Base-by-base conservation (phyloP, 2,329 filamentous ascomycete genomes). In the Penicillium sp. region DNA sequence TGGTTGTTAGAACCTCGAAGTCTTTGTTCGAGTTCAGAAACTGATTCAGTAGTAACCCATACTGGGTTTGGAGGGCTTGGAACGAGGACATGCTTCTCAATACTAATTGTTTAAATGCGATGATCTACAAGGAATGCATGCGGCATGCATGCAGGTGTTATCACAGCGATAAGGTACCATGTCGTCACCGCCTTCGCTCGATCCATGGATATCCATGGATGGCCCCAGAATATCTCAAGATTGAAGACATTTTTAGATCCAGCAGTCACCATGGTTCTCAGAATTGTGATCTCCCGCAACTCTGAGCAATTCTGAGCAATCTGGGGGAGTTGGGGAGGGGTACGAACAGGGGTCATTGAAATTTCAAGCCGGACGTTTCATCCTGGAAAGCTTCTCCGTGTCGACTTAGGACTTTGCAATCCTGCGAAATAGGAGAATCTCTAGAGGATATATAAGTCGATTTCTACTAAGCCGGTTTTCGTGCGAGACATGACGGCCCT, bases 1-100 rank as follows among this genome's bases (percentile, higher is more conserved):
- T 54, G 21, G 52, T 65, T 19, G 57, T 58, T 36, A 60, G 59
- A 21, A 65, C 55, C 36, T 76, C 72, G 19, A 78, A 73, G 21
- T 66, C 63, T 39, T 66, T 70, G 15, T 66, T 56, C 6, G 78
- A 80, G 5, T 70, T 63, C 42, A 75, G 70, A 61, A 82, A 82
- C 17, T 67, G 64, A 61, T 78, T 77, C 38, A 82, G 64, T 1
- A 77, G 70, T 4, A 71, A 66, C 39, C 68, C 67, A 42, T 82
- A 77, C 27, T 72, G 68, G 4, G 70, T 60, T 36, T 76, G 72
- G 15, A 79, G 69, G 5, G 67, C 41, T 51, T 66, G 66, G 41
- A 69, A 64, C 2, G 70, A 66, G 23, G 62, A 55, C 62, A 69
- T 68, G 48, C 31, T 49, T 21, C 25, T 59, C 29, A 25, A 12